Evolutionary conservation across 371 early-diverging fungal genomes (phyloP), one percentile per base, ranked within the genome.

Genomic region (Choanephora cucurbitarum): DNA sequence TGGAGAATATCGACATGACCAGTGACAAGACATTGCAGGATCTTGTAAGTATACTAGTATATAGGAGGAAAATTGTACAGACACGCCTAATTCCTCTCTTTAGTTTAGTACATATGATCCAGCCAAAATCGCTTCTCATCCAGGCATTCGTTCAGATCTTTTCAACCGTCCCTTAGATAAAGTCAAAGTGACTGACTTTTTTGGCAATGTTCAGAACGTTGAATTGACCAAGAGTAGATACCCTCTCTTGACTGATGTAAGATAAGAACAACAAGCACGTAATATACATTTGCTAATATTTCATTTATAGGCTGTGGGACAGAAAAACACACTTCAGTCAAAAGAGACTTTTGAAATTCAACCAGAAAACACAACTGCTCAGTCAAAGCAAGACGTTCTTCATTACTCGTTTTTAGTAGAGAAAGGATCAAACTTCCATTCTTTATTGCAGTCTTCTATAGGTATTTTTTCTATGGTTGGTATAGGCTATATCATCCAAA

Each of bases 151-250:
- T 15, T 80, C 81, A 0, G 95, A 97, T 67, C 70, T 95, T 44
- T 95, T 90, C 69, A 69, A 77, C 9, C 75, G 95, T 28, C 82
- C 84, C 11, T 68, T 91, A 31, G 82, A 86, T 55, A 81, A 86
- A 75, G 85, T 89, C 28, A 82, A 85, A 45, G 85, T 95, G 31
- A 95, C 95, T 0, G 97, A 97, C 66, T 97, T 97, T 66, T 95
- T 97, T 70, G 97, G 97, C 31, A 91, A 85, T 37, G 96, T 95
- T 17, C 93, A 93, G 60, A 91, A 87, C 60, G 80, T 95, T 5
- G 93, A 96, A 68, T 69, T 95, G 54, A 90, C 91, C 41, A 67
- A 67, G 34, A 62, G 55, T 44, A 66, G 69, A 39, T 79, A 75
- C 49, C 74, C 72, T n/a, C 60, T 73, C 23, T 8, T 49, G 37